A percentile compares a stretch with the other conserved stretches of the same genome.
phyloP scores from a whole-genome alignment of 2,329 filamentous ascomycete genomes.

The Penicillium sp. region DNA sequence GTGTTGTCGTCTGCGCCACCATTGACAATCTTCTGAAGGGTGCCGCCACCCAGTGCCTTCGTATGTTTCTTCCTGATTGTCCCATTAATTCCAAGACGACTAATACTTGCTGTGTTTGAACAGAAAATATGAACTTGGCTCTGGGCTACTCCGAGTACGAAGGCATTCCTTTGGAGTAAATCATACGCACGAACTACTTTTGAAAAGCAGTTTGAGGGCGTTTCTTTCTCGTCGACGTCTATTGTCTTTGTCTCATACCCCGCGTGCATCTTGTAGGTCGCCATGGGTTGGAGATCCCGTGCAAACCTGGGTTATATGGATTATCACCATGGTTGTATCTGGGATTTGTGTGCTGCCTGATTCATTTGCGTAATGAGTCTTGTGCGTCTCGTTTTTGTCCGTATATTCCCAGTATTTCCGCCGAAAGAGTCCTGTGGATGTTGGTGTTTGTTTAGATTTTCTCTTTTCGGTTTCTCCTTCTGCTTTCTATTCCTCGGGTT shows the following conservation, averaged over 20 bases:
- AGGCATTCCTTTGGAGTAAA: conserved; percentile 63
- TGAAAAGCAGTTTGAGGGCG: conserved; percentile 5
- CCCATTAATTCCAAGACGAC: not conserved
- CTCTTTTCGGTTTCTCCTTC: not conserved
- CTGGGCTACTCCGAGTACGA: conserved; percentile 83
- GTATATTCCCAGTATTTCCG: not conserved
- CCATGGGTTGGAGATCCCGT: conserved; percentile 14
- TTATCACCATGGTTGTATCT: conserved; percentile 2
- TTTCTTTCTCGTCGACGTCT: conserved; percentile 2
- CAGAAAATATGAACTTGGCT: conserved; percentile 91
- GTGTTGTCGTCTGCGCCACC: conserved; percentile 87
- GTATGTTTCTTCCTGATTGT: conserved; percentile 50
- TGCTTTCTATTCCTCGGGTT: not conserved
- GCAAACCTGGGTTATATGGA: too few species aligned
- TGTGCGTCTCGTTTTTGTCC: not conserved
- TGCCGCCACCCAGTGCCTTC: conserved; percentile 84
- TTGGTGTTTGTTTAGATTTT: not conserved
- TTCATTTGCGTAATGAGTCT: conserved; percentile 7
- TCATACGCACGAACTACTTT: conserved; percentile 1
- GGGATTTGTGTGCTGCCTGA: conserved; percentile 3
- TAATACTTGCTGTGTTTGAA: conserved; percentile 4
- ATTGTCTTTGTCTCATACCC: conserved; percentile 26
- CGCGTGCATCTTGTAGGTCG: conserved; percentile 26
- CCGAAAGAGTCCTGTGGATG: not conserved
- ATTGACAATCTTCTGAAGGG: conserved; percentile 95